Base-by-base conservation (phyloP, 1,284 basidiomycete genomes). In the Leucoagaricus sp. region DNA sequence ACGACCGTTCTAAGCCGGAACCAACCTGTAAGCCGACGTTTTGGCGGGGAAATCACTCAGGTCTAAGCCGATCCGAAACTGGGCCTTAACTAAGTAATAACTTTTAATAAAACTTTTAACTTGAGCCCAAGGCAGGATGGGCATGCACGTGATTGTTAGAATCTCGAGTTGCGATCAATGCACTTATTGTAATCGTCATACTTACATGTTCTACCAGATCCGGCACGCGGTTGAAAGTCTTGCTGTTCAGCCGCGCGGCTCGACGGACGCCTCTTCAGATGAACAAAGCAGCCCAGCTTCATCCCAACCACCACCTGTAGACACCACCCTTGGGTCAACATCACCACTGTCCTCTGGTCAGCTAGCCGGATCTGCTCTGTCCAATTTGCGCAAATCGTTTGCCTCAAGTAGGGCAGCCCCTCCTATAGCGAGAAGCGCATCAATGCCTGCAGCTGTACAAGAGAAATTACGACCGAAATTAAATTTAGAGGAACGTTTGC, bases 131-230 rank as follows among this genome's bases (percentile, higher is more conserved):
- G n/a, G n/a, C n/a, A n/a, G n/a, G n/a, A n/a, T n/a, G n/a, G n/a
- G n/a, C n/a, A 28, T 4, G 13, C 55, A 57, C 55, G 55, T 57
- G 55, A 57, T 49, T 29, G 29, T 41, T 26, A n/a, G 29, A 28
- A 21, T 4, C 26, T 17, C 13, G 17, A 23, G n/a, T 10, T 8
- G 17, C 19, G 17, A 26, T n/a, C n/a, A 17, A 36, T 13, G 21
- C 10, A 46, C 36, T 23, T 29, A 29, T n/a, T 7, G 31, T 21
- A 23, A 21, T 41, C 40, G 38, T 58, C 31, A 38, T 45, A 41
- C 7, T 21, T 49, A 44, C 57, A 88, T 90, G 82, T 84, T 91
- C 63, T 87, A 82, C 49, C 85, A 87, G 64, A 77, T 86, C 59
- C 79, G 79, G 49, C 81, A 80, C 55, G 82, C 81, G 57, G 81